Conservation (phyloP, 1,139 yeast genomes). For the Geotrichum bryndzae region DNA sequence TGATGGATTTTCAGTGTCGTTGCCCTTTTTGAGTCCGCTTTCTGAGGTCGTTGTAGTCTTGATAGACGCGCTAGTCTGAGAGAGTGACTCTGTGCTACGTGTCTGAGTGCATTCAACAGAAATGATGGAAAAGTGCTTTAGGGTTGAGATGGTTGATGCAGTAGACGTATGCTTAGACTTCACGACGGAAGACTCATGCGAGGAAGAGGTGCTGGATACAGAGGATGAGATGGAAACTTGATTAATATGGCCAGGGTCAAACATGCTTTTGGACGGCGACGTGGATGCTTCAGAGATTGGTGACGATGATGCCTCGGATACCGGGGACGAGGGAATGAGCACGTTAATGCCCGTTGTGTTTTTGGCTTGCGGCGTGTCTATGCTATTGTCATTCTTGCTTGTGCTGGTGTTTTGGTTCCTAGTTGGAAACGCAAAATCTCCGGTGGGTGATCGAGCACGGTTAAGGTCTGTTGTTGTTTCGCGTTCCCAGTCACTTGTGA, state of each 20-base stretch:
- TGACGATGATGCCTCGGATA: slow-evolving; percentile 20
- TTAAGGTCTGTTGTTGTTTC: slow-evolving; percentile 8
- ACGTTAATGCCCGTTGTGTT: not conserved
- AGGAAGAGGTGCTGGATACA: not conserved
- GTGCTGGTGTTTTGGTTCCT: not conserved
- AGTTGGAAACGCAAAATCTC: not conserved
- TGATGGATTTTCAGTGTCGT: slow-evolving; percentile 13
- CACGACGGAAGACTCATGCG: not conserved
- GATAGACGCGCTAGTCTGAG: slow-evolving; percentile 3
- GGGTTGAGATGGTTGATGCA: slow-evolving; percentile 25
- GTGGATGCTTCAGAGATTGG: slow-evolving; percentile 22
- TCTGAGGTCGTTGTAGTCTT: not conserved
- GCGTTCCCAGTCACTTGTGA: slow-evolving; percentile 1
- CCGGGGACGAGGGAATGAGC: not conserved
- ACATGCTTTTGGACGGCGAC: slow-evolving; percentile 23
- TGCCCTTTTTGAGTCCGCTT: slow-evolving; percentile 13
- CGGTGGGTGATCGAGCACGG: slow-evolving; percentile 1
- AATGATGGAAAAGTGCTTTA: slow-evolving; percentile 23
- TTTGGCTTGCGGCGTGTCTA: not conserved
- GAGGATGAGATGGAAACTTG: slow-evolving; percentile 3
- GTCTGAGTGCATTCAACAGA: slow-evolving; percentile 12
- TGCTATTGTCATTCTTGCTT: not conserved
- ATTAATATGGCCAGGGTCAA: slow-evolving; percentile 18
- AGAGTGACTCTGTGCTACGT: not conserved
- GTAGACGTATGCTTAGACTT: slow-evolving; percentile 24